Percentiles rank a stretch among this genome's conserved stretches.
Evolutionary conservation across 2,329 filamentous ascomycete species (phyloP).

Genomic region (Penicillium sp.): DNA sequence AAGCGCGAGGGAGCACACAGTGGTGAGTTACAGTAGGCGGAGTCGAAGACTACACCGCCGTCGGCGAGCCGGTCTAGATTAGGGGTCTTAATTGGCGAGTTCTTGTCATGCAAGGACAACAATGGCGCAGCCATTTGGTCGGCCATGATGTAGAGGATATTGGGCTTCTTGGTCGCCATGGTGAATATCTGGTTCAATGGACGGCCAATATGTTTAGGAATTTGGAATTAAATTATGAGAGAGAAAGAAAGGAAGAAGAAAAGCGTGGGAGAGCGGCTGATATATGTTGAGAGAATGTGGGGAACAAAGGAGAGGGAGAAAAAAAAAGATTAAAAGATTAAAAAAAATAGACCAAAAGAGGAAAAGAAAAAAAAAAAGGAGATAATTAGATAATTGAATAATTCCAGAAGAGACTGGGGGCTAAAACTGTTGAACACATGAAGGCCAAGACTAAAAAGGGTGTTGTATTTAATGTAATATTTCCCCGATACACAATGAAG

Average conservation of each 20-base stretch:
- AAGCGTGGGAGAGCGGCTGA: constrained; percentile 12
- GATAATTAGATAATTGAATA: background rate
- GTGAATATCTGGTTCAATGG: constrained; percentile 6
- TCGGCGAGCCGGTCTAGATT: constrained; percentile 81
- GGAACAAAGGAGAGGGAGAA: constrained; percentile 6
- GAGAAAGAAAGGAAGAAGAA: background rate
- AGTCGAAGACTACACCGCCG: constrained; percentile 84
- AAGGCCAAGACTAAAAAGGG: constrained; percentile 5
- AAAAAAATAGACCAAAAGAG: constrained; percentile 8
- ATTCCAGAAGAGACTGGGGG: constrained; percentile 2
- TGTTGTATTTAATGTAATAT: constrained; percentile 1
- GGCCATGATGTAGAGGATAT: constrained; percentile 93
- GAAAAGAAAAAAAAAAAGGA: background rate
- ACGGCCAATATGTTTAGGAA: background rate
- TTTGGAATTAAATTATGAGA: constrained; percentile 4
- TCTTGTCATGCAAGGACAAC: constrained; percentile 85
- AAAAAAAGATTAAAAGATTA: background rate
- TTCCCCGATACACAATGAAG: background rate
- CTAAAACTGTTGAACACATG: constrained; percentile 2
- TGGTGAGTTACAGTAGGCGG: constrained; percentile 90
- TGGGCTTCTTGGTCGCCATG: constrained; percentile 58
- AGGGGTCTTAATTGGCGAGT: constrained; percentile 88
- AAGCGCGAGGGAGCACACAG: constrained; percentile 90
- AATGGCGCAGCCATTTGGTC: constrained; percentile 90
- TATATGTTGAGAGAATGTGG: constrained; percentile 24